Percentiles rank a stretch among this genome's conserved stretches.
Evolutionary conservation across 176 grass and related monocot species (phyloP).

Genomic region (Tuctoria greenei): DNA sequence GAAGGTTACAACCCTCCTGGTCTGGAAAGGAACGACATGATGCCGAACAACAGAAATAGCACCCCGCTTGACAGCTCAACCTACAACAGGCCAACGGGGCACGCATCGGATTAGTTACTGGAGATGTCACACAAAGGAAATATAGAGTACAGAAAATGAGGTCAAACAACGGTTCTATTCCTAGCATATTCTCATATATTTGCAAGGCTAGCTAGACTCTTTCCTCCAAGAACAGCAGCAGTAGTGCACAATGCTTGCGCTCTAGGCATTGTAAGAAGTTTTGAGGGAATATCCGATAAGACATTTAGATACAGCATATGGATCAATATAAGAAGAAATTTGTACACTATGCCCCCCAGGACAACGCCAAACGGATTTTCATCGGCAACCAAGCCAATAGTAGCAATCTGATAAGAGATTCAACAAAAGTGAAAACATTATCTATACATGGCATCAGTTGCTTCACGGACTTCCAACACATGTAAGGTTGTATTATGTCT

Average conservation of each 20-base stretch:
- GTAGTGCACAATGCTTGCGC: slow-evolving; percentile 96
- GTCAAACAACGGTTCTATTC: not conserved
- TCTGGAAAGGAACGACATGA: slow-evolving; percentile 71
- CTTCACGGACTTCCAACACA: slow-evolving; percentile 36
- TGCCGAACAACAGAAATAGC: slow-evolving; percentile 75
- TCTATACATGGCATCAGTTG: not conserved
- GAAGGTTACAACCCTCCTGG: slow-evolving; percentile 43
- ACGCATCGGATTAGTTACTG: not conserved
- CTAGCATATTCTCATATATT: slow-evolving; percentile 98
- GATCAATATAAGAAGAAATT: not conserved
- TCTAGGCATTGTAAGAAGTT: slow-evolving; percentile 31
- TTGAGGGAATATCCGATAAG: not conserved
- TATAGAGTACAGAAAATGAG: not conserved
- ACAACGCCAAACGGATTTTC: slow-evolving; percentile 92
- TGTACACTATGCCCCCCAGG: slow-evolving; percentile 86
- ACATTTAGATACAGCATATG: not conserved
- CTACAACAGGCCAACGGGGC: slow-evolving; percentile 42
- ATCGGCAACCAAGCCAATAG: slow-evolving; percentile 92
- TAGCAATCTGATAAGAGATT: slow-evolving; percentile 69
- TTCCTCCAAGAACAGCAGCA: slow-evolving; percentile 89
- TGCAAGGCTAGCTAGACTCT: slow-evolving; percentile 88
- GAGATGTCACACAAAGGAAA: not conserved
- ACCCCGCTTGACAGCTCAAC: slow-evolving; percentile 79
- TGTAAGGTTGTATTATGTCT: slow-evolving; percentile 44
- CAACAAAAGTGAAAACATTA: slow-evolving; percentile 11